These are phyloP conservation scores for Pseudomonodictys pantanalensis DNA, from an alignment of 495 filamentous ascomycete genomes.

Conservation along the genomic window DNA sequence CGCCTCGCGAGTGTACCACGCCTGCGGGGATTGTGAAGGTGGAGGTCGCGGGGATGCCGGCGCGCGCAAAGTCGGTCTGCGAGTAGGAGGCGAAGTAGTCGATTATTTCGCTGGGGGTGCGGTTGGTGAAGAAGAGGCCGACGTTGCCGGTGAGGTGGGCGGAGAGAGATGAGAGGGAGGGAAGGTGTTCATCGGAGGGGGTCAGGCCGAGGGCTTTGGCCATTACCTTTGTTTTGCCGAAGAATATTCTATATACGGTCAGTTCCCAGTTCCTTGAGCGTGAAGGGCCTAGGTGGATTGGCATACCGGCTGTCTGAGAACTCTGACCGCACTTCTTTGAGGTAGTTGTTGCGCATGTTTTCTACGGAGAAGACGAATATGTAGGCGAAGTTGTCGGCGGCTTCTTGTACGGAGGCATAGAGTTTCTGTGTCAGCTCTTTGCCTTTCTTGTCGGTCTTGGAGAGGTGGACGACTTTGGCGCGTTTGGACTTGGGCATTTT, in stretches of 20 bases:
- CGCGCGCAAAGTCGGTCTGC: constrained; percentile 81
- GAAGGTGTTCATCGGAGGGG: constrained; percentile 71
- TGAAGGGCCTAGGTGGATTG: not conserved
- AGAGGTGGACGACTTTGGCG: constrained; percentile 79
- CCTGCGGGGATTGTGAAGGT: constrained; percentile 76
- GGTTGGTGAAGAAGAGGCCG: constrained; percentile 86
- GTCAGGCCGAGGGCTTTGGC: constrained; percentile 78
- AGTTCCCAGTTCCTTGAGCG: not conserved
- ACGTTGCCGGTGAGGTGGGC: constrained; percentile 75
- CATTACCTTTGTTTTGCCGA: constrained; percentile 99
- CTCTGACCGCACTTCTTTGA: constrained; percentile 85
- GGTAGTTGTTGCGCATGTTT: constrained; percentile 98
- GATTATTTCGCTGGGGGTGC: constrained; percentile 58
- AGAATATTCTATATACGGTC: constrained; percentile 67
- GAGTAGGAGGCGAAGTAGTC: constrained; percentile 65
- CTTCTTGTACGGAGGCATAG: constrained; percentile 82
- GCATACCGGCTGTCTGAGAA: constrained; percentile 78
- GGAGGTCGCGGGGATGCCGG: constrained; percentile 70
- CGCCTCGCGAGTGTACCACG: constrained; percentile 68
- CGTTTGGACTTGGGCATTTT: constrained; percentile 97
- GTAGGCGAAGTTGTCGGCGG: constrained; percentile 78
- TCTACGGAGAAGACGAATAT: constrained; percentile 90
- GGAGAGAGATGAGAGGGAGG: constrained; percentile 65
- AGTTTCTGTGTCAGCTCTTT: constrained; percentile 86
- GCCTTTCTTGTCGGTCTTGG: constrained; percentile 87